phyloP scores from a whole-genome alignment of 805 yeast species.

The Jamesozyma rosinii region DNA sequence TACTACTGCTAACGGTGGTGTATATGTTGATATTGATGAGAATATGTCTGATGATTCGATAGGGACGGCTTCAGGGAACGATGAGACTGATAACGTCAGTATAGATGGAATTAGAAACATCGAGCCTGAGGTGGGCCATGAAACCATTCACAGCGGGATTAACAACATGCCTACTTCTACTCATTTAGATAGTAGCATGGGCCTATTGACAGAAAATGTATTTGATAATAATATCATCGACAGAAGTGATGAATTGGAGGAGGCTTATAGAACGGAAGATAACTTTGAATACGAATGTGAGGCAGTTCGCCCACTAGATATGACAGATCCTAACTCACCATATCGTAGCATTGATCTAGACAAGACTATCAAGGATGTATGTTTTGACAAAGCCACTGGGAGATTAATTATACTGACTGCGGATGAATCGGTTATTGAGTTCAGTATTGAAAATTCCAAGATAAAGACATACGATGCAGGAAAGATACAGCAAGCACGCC shows the following conservation, averaged over 20 bases:
- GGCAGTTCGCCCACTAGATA: background rate
- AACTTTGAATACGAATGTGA: background rate
- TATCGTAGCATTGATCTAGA: background rate
- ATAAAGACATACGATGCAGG: background rate
- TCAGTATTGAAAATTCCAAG: background rate
- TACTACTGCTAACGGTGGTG: background rate
- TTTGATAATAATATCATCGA: background rate
- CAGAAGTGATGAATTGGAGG: background rate
- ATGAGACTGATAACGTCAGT: background rate
- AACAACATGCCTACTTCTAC: background rate
- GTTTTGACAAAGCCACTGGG: background rate
- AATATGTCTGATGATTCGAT: background rate
- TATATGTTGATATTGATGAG: background rate
- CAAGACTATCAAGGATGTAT: constrained; percentile 1
- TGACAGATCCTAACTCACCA: background rate
- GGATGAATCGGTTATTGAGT: background rate
- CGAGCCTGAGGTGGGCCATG: background rate
- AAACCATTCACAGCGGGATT: too few species aligned
- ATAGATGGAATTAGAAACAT: background rate
- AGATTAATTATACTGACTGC: background rate
- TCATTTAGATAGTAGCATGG: background rate
- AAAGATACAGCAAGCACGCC: background rate
- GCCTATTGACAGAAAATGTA: background rate
- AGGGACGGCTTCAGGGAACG: background rate
- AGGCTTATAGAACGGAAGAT: background rate